Conservation (phyloP, 2,329 filamentous ascomycete species). For the Colletotrichum falcatum region DNA sequence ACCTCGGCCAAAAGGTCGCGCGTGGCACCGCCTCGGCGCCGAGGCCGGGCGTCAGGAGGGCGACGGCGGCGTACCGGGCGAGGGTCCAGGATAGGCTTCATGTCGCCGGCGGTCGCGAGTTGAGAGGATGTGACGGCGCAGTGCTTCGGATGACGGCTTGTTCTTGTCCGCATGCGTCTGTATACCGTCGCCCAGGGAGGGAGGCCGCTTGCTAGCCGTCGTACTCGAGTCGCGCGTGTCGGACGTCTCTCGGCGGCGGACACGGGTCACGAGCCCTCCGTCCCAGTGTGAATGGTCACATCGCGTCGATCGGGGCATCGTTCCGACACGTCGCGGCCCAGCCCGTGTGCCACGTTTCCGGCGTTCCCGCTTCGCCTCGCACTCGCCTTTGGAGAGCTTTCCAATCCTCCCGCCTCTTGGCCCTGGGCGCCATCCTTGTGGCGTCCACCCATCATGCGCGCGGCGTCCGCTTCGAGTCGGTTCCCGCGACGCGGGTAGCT, state of each 20-base stretch:
- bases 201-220: background rate
- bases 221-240: too few relatives aligned
- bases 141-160: background rate
- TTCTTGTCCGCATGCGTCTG: background rate
- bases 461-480: background rate
- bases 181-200: background rate
- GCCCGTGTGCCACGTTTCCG: background rate
- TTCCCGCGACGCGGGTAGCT: background rate
- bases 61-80: background rate
- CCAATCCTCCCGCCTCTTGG: too few relatives aligned
- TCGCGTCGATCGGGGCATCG: conserved; percentile 15
- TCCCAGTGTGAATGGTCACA: background rate
- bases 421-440: background rate
- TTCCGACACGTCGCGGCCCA: background rate
- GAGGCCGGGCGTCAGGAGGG: conserved; percentile 1
- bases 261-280: conserved; percentile 31
- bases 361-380: background rate
- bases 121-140: background rate
- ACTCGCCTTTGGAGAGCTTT: background rate
- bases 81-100: conserved; percentile 19
- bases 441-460: background rate
- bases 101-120: background rate
- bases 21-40: conserved; percentile 39
- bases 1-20: conserved; percentile 41
- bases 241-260: conserved; percentile 4